These are phyloP conservation scores for Hippophae rhamnoides DNA, from an alignment of 306 rosid species.

Conservation along the genomic window DNA sequence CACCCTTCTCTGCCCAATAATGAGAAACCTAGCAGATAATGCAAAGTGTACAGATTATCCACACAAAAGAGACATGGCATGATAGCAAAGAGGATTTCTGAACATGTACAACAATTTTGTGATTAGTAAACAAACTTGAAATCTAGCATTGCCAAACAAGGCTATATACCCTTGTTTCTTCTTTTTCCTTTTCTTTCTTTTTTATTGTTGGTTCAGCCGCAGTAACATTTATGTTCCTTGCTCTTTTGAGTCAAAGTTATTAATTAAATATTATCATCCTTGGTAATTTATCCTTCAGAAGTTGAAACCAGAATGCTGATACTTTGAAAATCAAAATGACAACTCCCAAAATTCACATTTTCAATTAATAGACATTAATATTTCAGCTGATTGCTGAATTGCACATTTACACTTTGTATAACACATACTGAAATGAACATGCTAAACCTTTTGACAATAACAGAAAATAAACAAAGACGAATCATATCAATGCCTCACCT, in stretches of 20 bases:
- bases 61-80: not conserved
- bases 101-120: too few species aligned
- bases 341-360: too few species aligned
- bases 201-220: too few species aligned
- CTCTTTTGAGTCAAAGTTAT: too few species aligned
- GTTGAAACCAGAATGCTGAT: too few species aligned
- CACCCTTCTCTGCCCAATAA: conserved; percentile 29
- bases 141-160: not conserved
- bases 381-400: not conserved
- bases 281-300: too few species aligned
- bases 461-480: not conserved
- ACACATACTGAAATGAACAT: not conserved
- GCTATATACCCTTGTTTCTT: not conserved
- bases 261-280: too few species aligned
- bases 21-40: conserved; percentile 11
- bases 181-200: too few species aligned
- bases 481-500: conserved; percentile 20
- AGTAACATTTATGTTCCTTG: too few species aligned
- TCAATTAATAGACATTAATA: not conserved
- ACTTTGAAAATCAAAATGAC: too few species aligned
- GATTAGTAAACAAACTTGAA: not conserved
- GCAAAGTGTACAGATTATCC: not conserved
- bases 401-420: not conserved
- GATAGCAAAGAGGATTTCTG: too few species aligned
- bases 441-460: not conserved